Percentiles rank a stretch among this genome's conserved stretches.
Evolutionary conservation across 2,329 filamentous ascomycete species (phyloP).

Genomic region (Cladosporium austrohemisphaericum): DNA sequence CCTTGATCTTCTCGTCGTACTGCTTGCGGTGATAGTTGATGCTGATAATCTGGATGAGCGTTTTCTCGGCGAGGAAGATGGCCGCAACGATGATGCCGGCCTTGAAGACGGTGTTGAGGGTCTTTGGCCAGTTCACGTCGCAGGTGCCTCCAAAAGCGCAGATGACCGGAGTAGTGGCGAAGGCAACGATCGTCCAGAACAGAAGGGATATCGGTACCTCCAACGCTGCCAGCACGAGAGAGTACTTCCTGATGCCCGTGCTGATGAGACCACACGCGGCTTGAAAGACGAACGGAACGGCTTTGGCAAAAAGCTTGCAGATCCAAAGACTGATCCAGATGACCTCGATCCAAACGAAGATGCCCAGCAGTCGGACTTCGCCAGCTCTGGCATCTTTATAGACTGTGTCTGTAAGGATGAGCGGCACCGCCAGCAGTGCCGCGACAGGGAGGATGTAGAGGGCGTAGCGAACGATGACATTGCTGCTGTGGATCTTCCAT

Average conservation of each 20-base stretch:
- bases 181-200: constrained; percentile 63
- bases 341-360: constrained; percentile 68
- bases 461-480: constrained; percentile 62
- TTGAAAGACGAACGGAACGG: constrained; percentile 61
- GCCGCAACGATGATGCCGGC: constrained; percentile 60
- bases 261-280: constrained; percentile 67
- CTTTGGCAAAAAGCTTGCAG: constrained; percentile 61
- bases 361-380: constrained; percentile 49
- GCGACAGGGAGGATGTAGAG: constrained; percentile 65
- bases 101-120: constrained; percentile 56
- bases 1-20: constrained; percentile 68
- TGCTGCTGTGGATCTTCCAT: constrained; percentile 61
- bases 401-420: constrained; percentile 47
- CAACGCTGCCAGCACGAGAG: constrained; percentile 59
- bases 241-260: constrained; percentile 67
- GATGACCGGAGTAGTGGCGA: constrained; percentile 55
- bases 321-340: constrained; percentile 66
- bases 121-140: constrained; percentile 6
- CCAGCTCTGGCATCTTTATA: constrained; percentile 28
- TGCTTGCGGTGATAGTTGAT: constrained; percentile 71
- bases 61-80: constrained; percentile 64
- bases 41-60: constrained; percentile 67
- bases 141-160: constrained; percentile 20
- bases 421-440: constrained; percentile 58
- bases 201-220: constrained; percentile 66